Conservation (phyloP, 352 stramenopile genomes). For the Phytophthora cactorum region DNA sequence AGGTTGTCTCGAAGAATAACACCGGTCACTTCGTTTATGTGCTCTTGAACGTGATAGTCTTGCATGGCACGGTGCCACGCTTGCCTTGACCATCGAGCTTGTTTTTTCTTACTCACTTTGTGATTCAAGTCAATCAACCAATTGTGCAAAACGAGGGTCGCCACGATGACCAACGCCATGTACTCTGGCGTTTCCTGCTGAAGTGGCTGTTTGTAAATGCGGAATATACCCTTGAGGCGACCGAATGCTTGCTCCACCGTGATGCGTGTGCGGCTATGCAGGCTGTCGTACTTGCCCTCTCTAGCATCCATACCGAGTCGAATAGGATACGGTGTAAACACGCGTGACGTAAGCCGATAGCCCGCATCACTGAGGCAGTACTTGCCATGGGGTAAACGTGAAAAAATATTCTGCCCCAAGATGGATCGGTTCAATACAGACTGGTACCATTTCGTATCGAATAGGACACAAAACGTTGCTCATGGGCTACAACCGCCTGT, state of each 20-base stretch:
- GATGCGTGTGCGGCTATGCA: not conserved
- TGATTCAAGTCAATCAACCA: not conserved
- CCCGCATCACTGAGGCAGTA: not conserved
- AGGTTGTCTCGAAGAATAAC: not conserved
- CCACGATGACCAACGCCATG: not conserved
- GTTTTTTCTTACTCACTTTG: not conserved
- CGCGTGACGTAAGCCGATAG: not conserved
- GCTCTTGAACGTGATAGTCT: not conserved
- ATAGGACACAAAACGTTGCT: not conserved
- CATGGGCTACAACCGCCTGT: not conserved
- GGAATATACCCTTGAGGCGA: not conserved
- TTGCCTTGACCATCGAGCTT: too few species aligned
- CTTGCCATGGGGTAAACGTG: not conserved
- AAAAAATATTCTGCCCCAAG: not conserved
- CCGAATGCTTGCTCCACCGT: not conserved
- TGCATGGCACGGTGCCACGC: not conserved
- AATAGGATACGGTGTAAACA: not conserved
- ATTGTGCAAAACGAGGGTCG: not conserved
- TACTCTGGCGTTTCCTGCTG: not conserved
- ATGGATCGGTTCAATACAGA: not conserved
- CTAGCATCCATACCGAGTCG: not conserved
- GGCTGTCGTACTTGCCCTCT: not conserved
- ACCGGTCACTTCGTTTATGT: not conserved
- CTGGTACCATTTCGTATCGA: not conserved
- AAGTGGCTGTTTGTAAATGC: not conserved